Percentiles rank a stretch among this genome's conserved stretches.
Conservation (phyloP, 352 stramenopile species). For the Globisporangium acanthophoron region DNA sequence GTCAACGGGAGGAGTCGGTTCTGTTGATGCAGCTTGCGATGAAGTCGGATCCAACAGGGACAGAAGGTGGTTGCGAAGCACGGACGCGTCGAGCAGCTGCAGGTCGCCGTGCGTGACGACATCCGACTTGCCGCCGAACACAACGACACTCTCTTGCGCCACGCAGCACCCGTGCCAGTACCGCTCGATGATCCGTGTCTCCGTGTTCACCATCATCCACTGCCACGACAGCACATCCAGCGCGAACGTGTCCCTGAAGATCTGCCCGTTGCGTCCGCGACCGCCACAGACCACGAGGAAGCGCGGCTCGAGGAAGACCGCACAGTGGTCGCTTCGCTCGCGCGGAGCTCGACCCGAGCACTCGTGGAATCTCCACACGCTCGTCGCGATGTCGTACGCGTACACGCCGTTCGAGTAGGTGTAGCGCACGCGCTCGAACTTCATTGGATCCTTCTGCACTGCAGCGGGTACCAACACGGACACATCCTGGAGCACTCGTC, state of each 20-base stretch:
- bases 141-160: constrained; percentile 31
- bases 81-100: constrained; percentile 20
- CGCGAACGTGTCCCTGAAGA: constrained; percentile 48
- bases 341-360: constrained; percentile 28
- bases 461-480: constrained; percentile 34
- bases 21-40: not conserved
- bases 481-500: constrained; percentile 42
- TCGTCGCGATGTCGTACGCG: constrained; percentile 30
- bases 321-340: constrained; percentile 52
- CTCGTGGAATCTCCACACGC: constrained; percentile 32
- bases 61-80: constrained; percentile 1
- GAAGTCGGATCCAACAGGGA: not conserved
- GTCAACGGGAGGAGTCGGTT: constrained; percentile 4
- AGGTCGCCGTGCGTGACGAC: constrained; percentile 43
- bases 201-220: constrained; percentile 35
- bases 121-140: constrained; percentile 67
- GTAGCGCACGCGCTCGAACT: constrained; percentile 54
- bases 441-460: constrained; percentile 27
- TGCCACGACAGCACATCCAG: constrained; percentile 43
- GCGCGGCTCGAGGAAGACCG: constrained; percentile 40
- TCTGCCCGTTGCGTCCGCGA: constrained; percentile 39
- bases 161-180: constrained; percentile 43
- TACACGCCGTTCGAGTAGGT: constrained; percentile 60
- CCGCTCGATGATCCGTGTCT: constrained; percentile 21
- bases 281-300: constrained; percentile 50